Base-by-base conservation (phyloP, 2,329 filamentous ascomycete genomes). In the Sporothrix humicola region DNA sequence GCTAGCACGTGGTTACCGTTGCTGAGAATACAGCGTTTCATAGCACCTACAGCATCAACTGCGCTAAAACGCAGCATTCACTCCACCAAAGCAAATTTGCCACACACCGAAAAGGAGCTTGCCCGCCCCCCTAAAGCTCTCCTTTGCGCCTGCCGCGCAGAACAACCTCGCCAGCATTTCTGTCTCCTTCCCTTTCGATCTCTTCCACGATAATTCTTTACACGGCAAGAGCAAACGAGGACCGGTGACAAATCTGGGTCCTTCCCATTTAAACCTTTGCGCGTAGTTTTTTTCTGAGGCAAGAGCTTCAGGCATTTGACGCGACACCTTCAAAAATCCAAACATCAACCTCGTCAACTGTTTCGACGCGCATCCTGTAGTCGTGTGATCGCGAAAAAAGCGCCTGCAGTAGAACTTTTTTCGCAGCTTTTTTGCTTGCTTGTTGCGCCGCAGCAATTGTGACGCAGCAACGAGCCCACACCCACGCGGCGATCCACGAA, bases 381-480 rank as follows among this genome's bases (percentile, higher is more conserved):
- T 68, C 65, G 65, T 68, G 65, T 68, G 65, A 68, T 68, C 46
- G 46, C 65, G 46, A 50, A 20, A 37, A 68, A 65, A 13, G 17
- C 8, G 59, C 59, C 61, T 26, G 61, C 61, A 48, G 61, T 48
- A 48, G 20, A 46, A 20, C 20, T 44, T 48, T 48, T 46, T 48
- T 42, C 2, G 23, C 20, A 12, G 8, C 42, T 37, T 37, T 37
- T 37, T 37, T 44, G 59, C 23, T 65, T 66, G 61, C 61, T 66
- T 44, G 42, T 46, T 23, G 61, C 61, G 42, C 42, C n/a, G 42
- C 61, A n/a, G 61, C 42, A 26, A 52, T 31, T 17, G 46, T 46
- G 46, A 68, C 46, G 48, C 26, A 46, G 12, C 37, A 23, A 46
- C 17, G 15, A 3, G 58, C 37, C 31, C 26, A 61, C 48, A 66